Evolutionary conservation across 768 basidiomycete genomes (phyloP), one percentile per base, ranked within the genome.

Genomic region (Lactarius hatsudake): DNA sequence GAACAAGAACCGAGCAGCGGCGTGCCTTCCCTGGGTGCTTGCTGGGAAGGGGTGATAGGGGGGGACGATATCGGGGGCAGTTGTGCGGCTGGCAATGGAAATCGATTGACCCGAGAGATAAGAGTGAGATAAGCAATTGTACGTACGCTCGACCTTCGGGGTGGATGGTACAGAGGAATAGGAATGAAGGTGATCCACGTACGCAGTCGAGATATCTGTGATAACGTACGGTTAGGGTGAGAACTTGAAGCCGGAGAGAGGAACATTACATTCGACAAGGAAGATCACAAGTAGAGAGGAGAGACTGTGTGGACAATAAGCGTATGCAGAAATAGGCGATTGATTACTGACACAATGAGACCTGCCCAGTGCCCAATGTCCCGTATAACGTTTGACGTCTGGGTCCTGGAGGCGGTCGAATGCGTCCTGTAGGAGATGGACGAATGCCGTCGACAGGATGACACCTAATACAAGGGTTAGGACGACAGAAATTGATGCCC

Each of bases 381-480:
- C 72, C 3, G 80, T 78, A 51, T 75, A 74, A 61, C 75, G 73
- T 60, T 79, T 81, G 18, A 90, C 81, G 3, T 70, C 73, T 0
- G 80, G 79, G 63, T 82, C 78, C 53, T 79, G 78, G 2, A 93
- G 79, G 0, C 84, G 81, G 63, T 82, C 82, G 72, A 91, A 93
- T 0, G 90, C 85, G 65, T 93, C 91, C 69, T 90, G 88, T 15
- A 94, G 79, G 10, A 94, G 79, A 74, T 94, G 92, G 20, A 89
- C 86, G 71, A 94, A 94, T 0, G 90, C 91, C 0, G 92, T 94
- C 4, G 91, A 86, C 5, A 94, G 75, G 40, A 94, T 94, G 17
- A 91, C 90, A 13, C 91, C 91, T 71, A 23, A 54, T 2, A 84
- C 65, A n/a, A 28, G 7, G 20, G 57, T 59, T 15, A 55, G 54